Evolutionary conservation across 2,329 filamentous ascomycete species (phyloP), one percentile per base, ranked within the genome.

Genomic region (Scedosporium minutisporum): DNA sequence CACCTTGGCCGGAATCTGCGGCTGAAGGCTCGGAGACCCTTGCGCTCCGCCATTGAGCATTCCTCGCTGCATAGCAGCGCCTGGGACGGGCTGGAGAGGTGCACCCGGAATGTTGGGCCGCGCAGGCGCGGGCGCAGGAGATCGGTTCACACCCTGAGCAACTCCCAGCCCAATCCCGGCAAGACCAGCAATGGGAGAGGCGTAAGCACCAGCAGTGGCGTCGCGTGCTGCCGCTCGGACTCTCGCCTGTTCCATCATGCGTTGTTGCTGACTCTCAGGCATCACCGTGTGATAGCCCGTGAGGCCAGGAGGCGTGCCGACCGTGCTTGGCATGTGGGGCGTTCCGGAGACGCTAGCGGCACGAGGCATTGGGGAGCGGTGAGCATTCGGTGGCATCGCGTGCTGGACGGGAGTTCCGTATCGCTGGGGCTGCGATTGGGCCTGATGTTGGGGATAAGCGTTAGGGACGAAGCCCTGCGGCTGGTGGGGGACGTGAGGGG

Each of bases 241-340:
- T 62, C 79, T 78, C 6, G 80, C 78, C 68, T 82, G 80, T 61
- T 82, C 79, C 68, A 80, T 71, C 57, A 80, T 76, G 62, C 79
- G 77, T 67, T 79, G 77, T 67, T 82, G 79, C 64, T 81, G 78
- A 16, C 76, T 75, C 66, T 80, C 78, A 44, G 77, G 75, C 68
- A 80, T 80, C 57, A 80, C 77, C 4, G 77, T 80, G 57, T 79
- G 77, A 63, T 80, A 81, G 38, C 79, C 79, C 2, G 77, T 75
- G 3, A 77, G 69, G 16, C 75, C 76, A 25, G 73, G 70, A 4
- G 64, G 63, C 18, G 38, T 62, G 57, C 42, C 64, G 63, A 16
- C 65, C 64, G 18, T 51, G 57, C 16, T 60, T n/a, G 58, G 14
- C 65, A 66, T 65, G 41, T 60, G 62, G 3, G 58, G 62, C 14